phyloP scores from a whole-genome alignment of 2,329 filamentous ascomycete genomes.

The Alternaria rosae region DNA sequence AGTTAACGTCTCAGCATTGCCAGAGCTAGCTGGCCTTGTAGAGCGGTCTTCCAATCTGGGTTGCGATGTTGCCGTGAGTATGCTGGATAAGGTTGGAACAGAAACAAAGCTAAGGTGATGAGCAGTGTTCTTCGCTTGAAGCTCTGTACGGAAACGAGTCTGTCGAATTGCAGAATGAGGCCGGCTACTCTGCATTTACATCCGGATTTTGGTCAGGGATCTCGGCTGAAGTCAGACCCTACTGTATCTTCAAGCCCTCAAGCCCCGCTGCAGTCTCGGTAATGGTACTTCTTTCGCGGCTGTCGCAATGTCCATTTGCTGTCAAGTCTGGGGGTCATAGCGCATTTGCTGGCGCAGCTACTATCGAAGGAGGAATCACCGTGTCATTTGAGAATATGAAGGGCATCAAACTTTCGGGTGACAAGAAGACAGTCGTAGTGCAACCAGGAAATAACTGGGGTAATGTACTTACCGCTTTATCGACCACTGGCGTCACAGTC shows the following conservation, averaged over 20 bases:
- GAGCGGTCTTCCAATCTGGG: background rate
- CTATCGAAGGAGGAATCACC: conserved; percentile 53
- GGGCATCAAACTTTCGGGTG: conserved; percentile 29
- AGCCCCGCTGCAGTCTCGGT: conserved; percentile 20
- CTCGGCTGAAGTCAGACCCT: conserved; percentile 24
- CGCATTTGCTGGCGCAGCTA: conserved; percentile 49
- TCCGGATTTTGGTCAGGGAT: conserved; percentile 32
- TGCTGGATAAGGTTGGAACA: too few relatives aligned
- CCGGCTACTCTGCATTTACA: conserved; percentile 20
- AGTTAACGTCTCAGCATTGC: conserved; percentile 17
- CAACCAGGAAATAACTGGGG: conserved; percentile 46
- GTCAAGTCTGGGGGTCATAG: conserved; percentile 55
- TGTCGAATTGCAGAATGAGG: conserved; percentile 6
- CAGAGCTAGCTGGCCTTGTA: conserved; percentile 6
- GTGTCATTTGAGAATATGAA: conserved; percentile 50
- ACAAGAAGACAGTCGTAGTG: conserved; percentile 34
- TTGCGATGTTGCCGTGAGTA: conserved; percentile 24
- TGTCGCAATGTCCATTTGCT: conserved; percentile 46
- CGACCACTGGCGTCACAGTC: conserved; percentile 24
- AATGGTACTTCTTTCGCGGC: conserved; percentile 18
- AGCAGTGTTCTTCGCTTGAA: conserved; percentile 27
- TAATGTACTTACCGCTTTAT: conserved; percentile 37
- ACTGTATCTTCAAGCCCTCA: conserved; percentile 33
- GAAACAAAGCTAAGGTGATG: background rate
- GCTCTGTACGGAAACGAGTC: conserved; percentile 23